These are phyloP conservation scores for Microbotryum intermedium DNA, from an alignment of 1,284 basidiomycete genomes.

Conservation along the genomic window DNA sequence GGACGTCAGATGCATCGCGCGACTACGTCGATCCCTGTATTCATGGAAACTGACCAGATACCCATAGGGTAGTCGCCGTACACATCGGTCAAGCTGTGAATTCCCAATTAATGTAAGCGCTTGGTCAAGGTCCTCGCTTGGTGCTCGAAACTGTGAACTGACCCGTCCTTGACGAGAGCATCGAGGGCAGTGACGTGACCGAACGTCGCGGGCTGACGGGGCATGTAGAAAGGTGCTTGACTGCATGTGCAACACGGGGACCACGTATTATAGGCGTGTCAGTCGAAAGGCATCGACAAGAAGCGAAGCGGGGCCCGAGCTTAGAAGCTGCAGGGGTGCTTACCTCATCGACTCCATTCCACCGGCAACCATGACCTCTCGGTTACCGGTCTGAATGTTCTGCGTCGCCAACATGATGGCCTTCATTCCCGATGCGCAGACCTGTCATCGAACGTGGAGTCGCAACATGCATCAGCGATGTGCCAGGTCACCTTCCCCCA, in stretches of 20 bases:
- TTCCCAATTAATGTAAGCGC: no score
- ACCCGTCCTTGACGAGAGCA: conserved; percentile 79
- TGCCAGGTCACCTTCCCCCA: conserved; percentile 40
- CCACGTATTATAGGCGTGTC: background rate
- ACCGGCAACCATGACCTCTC: conserved; percentile 42
- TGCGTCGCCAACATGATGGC: conserved; percentile 43
- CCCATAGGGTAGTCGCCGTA: conserved; percentile 65
- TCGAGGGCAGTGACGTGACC: conserved; percentile 83
- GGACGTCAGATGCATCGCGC: no score
- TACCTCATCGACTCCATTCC: conserved; percentile 45
- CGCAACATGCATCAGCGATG: background rate
- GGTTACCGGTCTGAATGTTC: conserved; percentile 42
- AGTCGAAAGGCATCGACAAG: conserved; percentile 12
- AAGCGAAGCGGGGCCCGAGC: background rate
- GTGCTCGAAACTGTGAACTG: background rate
- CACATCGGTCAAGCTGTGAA: conserved; percentile 83
- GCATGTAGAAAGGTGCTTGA: conserved; percentile 58
- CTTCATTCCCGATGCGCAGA: conserved; percentile 45
- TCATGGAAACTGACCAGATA: conserved; percentile 45
- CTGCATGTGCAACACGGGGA: conserved; percentile 42
- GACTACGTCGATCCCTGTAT: conserved; percentile 19
- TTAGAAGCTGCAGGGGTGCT: conserved; percentile 16
- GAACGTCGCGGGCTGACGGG: conserved; percentile 76
- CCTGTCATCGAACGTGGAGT: conserved; percentile 16
- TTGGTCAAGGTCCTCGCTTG: no score